Conservation (phyloP, 441 rosid species). For the Mallotus japonicus region DNA sequence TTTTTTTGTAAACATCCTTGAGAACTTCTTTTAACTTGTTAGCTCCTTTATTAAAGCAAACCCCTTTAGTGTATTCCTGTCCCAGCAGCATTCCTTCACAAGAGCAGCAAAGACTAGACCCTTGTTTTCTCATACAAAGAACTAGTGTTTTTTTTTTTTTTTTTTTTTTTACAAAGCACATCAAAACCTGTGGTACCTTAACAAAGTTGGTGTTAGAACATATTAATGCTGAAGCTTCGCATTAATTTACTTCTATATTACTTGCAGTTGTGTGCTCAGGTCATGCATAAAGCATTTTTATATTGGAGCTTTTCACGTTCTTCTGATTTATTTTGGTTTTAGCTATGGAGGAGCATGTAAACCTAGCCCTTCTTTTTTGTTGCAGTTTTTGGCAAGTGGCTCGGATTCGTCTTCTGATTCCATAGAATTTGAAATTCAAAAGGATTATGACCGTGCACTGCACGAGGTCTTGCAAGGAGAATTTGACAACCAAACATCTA, state of each 20-base stretch:
- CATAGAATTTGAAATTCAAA: slow-evolving; percentile 62
- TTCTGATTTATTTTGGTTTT: slow-evolving; percentile 3
- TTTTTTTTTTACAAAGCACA: not conserved
- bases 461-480: slow-evolving; percentile 64
- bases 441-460: slow-evolving; percentile 53
- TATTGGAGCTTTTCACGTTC: slow-evolving; percentile 1
- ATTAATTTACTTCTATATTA: not conserved
- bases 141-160: not conserved
- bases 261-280: slow-evolving; percentile 11
- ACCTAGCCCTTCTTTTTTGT: slow-evolving; percentile 25
- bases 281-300: slow-evolving; percentile 19
- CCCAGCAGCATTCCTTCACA: not conserved
- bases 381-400: slow-evolving; percentile 85
- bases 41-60: too few species aligned
- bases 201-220: not conserved
- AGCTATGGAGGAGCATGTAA: slow-evolving; percentile 9
- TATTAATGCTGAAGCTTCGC: not conserved
- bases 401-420: slow-evolving; percentile 57
- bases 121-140: too few species aligned
- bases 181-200: not conserved
- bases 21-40: not conserved
- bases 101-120: not conserved
- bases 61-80: not conserved
- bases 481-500: slow-evolving; percentile 51
- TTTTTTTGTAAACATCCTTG: not conserved